These are phyloP conservation scores for Cryphonectria radicalis DNA, from an alignment of 2,329 filamentous ascomycete genomes.

Conservation along the genomic window DNA sequence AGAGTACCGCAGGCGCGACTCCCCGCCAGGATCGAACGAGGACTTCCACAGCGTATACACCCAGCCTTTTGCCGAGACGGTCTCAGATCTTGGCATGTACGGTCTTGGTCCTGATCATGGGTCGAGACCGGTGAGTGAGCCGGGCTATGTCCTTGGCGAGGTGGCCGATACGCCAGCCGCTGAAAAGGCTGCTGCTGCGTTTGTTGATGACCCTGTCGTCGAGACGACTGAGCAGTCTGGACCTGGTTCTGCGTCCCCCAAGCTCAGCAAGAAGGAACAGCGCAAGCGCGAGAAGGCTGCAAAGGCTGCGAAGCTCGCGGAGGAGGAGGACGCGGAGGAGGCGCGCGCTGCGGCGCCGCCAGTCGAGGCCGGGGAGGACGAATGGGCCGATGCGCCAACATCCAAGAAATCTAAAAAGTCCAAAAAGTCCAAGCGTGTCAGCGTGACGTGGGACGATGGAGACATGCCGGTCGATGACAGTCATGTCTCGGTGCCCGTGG, in stretches of 20 bases:
- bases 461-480: slow-evolving; percentile 35
- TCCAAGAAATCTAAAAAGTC: slow-evolving; percentile 41
- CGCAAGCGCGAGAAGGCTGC: slow-evolving; percentile 52
- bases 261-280: slow-evolving; percentile 53
- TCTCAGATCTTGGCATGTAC: slow-evolving; percentile 45
- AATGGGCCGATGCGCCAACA: slow-evolving; percentile 37
- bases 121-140: slow-evolving; percentile 36
- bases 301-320: slow-evolving; percentile 36
- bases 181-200: slow-evolving; percentile 35
- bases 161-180: slow-evolving; percentile 46
- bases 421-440: slow-evolving; percentile 28
- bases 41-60: slow-evolving; percentile 45
- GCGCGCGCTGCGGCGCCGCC: slow-evolving; percentile 6
- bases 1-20: slow-evolving; percentile 64
- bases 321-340: slow-evolving; percentile 35
- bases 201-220: slow-evolving; percentile 31
- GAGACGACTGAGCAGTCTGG: slow-evolving; percentile 31
- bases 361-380: slow-evolving; percentile 29
- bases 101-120: slow-evolving; percentile 43
- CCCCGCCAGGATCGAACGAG: slow-evolving; percentile 64
- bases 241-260: slow-evolving; percentile 33
- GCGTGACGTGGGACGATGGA: slow-evolving; percentile 29
- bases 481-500: slow-evolving; percentile 37
- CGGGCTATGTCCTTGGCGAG: slow-evolving; percentile 55
- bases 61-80: slow-evolving; percentile 54